Evolutionary conservation across 805 yeast genomes (phyloP).

Genomic region (Kuraishia hungarica): DNA sequence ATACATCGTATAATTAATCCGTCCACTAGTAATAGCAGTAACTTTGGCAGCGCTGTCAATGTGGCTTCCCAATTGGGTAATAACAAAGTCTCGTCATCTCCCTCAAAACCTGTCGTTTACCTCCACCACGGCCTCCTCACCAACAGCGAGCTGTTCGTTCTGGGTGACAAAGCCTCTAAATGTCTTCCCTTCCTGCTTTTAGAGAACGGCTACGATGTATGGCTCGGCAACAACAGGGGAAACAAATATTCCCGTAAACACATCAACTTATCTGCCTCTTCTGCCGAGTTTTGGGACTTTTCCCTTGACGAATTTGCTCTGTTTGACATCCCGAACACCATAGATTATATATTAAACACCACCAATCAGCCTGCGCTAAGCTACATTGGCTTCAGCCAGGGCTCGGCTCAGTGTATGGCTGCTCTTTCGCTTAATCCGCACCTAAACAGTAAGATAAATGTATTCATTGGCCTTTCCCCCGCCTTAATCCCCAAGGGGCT

Average conservation of each 20-base stretch:
- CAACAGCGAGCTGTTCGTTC: conserved; percentile 69
- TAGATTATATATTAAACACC: conserved; percentile 59
- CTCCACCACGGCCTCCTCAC: conserved; percentile 89
- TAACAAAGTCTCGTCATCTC: background rate
- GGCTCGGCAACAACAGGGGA: conserved; percentile 90
- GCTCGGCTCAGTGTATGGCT: conserved; percentile 92
- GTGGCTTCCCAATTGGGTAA: background rate
- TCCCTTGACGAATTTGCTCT: conserved; percentile 88
- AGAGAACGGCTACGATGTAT: conserved; percentile 85
- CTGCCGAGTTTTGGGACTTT: conserved; percentile 75
- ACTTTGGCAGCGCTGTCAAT: background rate
- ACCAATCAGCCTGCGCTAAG: conserved; percentile 40
- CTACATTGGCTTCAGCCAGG: conserved; percentile 91
- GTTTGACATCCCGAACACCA: conserved; percentile 80
- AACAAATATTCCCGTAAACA: conserved; percentile 90
- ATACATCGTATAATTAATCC: conserved; percentile 47
- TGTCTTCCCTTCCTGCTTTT: conserved; percentile 70
- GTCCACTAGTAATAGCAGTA: background rate
- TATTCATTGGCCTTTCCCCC: conserved; percentile 61
- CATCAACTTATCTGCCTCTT: conserved; percentile 26
- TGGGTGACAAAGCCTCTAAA: conserved; percentile 26
- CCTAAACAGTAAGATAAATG: conserved; percentile 46
- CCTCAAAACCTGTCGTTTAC: conserved; percentile 43
- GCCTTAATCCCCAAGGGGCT: conserved; percentile 91
- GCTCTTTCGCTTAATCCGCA: conserved; percentile 65